phyloP scores from a whole-genome alignment of 164 flowering plant genomes.

The Umbilicus rupestris region DNA sequence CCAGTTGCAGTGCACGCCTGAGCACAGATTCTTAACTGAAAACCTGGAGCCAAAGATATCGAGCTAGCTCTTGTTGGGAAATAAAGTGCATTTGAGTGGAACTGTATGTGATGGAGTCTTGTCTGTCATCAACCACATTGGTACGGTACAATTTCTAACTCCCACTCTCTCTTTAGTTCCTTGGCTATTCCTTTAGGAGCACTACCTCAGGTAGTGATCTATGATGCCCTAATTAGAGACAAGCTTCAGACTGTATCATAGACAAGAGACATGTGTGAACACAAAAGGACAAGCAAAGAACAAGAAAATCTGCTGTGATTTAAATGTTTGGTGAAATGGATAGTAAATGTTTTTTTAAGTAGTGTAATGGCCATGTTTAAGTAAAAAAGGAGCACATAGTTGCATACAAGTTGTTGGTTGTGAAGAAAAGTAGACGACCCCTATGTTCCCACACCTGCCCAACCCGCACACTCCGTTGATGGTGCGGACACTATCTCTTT shows the following conservation, averaged over 20 bases:
- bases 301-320: not conserved
- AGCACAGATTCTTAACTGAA: no score
- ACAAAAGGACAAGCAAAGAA: not conserved
- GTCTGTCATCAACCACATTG: not conserved
- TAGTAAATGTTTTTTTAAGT: not conserved
- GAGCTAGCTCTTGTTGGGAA: no score
- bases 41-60: no score
- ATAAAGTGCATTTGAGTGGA: no score
- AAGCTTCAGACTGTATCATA: not conserved
- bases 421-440: not conserved
- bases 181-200: not conserved
- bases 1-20: no score
- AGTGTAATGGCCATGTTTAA: not conserved
- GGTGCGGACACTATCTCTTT: not conserved
- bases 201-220: not conserved
- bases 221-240: constrained; percentile 2
- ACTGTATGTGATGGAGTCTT: not conserved
- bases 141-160: not conserved
- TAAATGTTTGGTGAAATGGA: not conserved
- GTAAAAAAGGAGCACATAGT: not conserved
- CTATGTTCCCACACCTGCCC: not conserved
- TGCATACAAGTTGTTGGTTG: not conserved
- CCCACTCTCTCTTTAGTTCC: not conserved
- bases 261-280: not conserved
- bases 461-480: not conserved